These are phyloP conservation scores for Henningerozyma blattae DNA, from an alignment of 805 yeast species.

Conservation along the genomic window DNA sequence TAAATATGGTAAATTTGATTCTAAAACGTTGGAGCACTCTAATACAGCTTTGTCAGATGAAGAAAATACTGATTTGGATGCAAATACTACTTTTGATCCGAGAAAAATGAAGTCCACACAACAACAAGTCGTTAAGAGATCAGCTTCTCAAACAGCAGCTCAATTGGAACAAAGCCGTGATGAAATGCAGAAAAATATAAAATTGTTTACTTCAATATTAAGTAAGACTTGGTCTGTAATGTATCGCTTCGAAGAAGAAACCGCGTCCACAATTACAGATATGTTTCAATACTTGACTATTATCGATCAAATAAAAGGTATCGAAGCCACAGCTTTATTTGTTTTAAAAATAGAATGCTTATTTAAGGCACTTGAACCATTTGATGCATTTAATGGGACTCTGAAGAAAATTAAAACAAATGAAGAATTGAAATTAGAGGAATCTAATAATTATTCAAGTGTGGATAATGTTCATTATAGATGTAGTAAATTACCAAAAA, in stretches of 20 bases:
- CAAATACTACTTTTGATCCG: neutral
- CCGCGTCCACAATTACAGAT: constrained; percentile 82
- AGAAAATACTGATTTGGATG: neutral
- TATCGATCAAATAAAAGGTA: constrained; percentile 56
- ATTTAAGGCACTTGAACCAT: constrained; percentile 59
- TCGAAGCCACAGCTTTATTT: constrained; percentile 56
- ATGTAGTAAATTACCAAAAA: constrained; percentile 53
- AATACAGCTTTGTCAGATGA: neutral
- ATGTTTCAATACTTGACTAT: constrained; percentile 80
- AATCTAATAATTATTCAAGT: neutral
- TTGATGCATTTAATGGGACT: constrained; percentile 17
- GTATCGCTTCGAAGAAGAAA: constrained; percentile 79
- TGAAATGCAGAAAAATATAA: constrained; percentile 35
- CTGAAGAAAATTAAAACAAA: neutral
- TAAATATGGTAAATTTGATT: constrained; percentile 20
- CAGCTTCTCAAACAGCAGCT: constrained; percentile 27
- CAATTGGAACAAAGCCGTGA: constrained; percentile 34
- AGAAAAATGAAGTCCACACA: neutral
- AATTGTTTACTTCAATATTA: constrained; percentile 47
- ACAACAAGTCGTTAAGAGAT: neutral
- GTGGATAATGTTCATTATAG: neutral
- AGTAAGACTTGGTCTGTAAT: constrained; percentile 73
- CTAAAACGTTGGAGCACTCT: constrained; percentile 8
- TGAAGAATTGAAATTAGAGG: neutral
- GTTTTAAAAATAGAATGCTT: constrained; percentile 64